Conservation (phyloP, 2,329 filamentous ascomycete species). For the Apiospora kogelbergensis region DNA sequence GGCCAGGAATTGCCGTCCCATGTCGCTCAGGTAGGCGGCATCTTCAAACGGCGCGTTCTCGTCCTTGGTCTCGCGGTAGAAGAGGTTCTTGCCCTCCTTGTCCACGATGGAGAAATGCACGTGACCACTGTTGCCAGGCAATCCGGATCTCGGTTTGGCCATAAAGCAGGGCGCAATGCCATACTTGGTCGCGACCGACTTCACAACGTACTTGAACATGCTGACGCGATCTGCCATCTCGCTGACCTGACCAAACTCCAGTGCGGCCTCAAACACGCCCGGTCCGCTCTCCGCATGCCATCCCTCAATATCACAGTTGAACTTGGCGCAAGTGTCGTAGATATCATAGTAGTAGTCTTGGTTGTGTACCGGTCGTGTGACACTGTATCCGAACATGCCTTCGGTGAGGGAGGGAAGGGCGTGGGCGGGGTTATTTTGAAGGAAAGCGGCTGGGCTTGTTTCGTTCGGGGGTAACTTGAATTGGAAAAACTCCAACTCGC, state of each 20-base stretch:
- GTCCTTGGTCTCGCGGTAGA: conserved; percentile 73
- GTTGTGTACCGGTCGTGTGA: conserved; percentile 74
- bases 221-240: conserved; percentile 90
- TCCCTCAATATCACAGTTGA: conserved; percentile 72
- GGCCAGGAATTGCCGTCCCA: conserved; percentile 90
- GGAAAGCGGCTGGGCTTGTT: conserved; percentile 65
- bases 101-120: conserved; percentile 92
- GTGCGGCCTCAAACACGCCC: conserved; percentile 89
- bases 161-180: conserved; percentile 98
- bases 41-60: conserved; percentile 71
- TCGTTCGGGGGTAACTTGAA: conserved; percentile 38
- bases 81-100: conserved; percentile 77
- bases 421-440: conserved; percentile 64
- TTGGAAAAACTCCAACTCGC: conserved; percentile 72
- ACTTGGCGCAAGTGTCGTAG: conserved; percentile 68
- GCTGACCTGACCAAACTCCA: conserved; percentile 85
- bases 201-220: conserved; percentile 93
- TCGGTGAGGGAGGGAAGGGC: conserved; percentile 69
- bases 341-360: conserved; percentile 84
- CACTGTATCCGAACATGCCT: conserved; percentile 82
- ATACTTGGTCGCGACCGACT: conserved; percentile 81
- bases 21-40: conserved; percentile 76
- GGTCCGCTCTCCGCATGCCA: conserved; percentile 85
- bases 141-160: conserved; percentile 89
- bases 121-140: conserved; percentile 94